Evolutionary conservation across 352 stramenopile species (phyloP).

Genomic region (Globisporangium ultimum): DNA sequence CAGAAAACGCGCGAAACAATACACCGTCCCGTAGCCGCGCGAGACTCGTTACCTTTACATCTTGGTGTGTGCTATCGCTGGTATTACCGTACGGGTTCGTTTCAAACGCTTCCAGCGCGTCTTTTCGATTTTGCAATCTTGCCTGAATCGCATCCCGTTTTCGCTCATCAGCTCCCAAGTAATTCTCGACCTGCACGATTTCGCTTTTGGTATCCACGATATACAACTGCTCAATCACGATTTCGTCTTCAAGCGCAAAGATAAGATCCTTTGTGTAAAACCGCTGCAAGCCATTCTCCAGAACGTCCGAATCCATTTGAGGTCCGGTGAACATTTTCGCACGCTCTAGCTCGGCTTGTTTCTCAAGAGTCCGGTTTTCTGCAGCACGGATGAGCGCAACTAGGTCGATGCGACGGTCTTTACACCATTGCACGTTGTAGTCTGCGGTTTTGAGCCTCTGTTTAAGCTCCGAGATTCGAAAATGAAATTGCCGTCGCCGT

Average conservation of each 20-base stretch:
- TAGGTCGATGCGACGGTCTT: slow-evolving; percentile 61
- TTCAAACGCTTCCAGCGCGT: slow-evolving; percentile 50
- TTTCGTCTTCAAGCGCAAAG: slow-evolving; percentile 70
- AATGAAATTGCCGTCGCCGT: slow-evolving; percentile 72
- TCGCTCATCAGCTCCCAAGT: slow-evolving; percentile 56
- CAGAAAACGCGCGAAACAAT: slow-evolving; percentile 46
- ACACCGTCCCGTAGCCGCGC: slow-evolving; percentile 37
- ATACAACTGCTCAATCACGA: slow-evolving; percentile 84
- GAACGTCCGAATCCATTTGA: slow-evolving; percentile 79
- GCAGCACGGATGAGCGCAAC: slow-evolving; percentile 64
- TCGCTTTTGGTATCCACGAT: slow-evolving; percentile 77
- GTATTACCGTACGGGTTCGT: slow-evolving; percentile 20
- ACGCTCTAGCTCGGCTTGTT: slow-evolving; percentile 73
- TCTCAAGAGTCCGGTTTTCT: slow-evolving; percentile 70
- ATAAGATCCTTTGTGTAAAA: slow-evolving; percentile 81
- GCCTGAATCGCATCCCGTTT: slow-evolving; percentile 24
- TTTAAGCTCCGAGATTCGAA: slow-evolving; percentile 58
- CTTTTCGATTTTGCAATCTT: slow-evolving; percentile 36
- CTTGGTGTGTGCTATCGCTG: slow-evolving; percentile 10
- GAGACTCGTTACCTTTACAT: slow-evolving; percentile 16
- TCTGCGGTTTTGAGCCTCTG: slow-evolving; percentile 51
- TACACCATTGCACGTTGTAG: slow-evolving; percentile 81
- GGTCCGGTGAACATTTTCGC: slow-evolving; percentile 59
- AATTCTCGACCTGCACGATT: slow-evolving; percentile 68
- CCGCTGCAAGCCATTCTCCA: slow-evolving; percentile 64